phyloP scores from a whole-genome alignment of 2,329 filamentous ascomycete genomes.

The Neurospora sp. region DNA sequence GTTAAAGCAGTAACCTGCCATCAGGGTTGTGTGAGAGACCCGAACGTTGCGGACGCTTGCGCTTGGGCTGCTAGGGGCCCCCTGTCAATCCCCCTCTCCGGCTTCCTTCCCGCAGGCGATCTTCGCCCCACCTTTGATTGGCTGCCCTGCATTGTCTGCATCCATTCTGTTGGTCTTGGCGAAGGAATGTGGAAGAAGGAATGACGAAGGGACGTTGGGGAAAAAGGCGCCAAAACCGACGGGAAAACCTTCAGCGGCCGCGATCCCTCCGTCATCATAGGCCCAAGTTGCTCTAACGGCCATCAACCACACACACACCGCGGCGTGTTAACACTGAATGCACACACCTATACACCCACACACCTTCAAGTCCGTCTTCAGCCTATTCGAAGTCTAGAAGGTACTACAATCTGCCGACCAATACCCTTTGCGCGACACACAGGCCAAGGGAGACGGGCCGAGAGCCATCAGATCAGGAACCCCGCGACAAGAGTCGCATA shows the following conservation, averaged over 20 bases:
- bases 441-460: background rate
- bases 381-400: background rate
- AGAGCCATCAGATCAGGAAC: background rate
- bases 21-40: background rate
- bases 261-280: background rate
- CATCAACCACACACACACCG: background rate
- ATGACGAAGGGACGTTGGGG: background rate
- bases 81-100: background rate
- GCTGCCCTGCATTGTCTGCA: background rate
- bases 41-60: background rate
- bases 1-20: background rate
- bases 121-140: constrained; percentile 4
- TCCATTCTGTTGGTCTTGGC: background rate
- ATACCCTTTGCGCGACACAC: background rate
- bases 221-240: background rate
- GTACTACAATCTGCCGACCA: background rate
- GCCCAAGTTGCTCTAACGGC: background rate
- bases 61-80: background rate
- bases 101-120: background rate
- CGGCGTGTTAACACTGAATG: background rate
- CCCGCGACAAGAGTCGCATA: background rate
- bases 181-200: background rate
- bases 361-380: background rate
- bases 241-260: background rate
- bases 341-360: background rate